Conservation (phyloP, 164 flowering plant species). For the Magnolia officinalis region DNA sequence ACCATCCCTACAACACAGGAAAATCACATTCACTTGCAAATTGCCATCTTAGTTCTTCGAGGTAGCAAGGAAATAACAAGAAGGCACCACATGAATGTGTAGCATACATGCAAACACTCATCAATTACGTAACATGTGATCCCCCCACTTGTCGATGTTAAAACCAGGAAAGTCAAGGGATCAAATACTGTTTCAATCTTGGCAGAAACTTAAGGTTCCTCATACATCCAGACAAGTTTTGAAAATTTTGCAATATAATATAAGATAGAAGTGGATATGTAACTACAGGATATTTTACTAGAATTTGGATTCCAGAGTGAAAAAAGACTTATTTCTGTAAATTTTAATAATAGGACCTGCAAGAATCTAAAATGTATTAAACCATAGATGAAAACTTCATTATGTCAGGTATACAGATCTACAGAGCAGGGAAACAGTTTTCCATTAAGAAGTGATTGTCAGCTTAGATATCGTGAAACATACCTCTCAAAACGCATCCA, state of each 20-base stretch:
- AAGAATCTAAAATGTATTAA: not conserved
- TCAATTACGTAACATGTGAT: too few relatives aligned
- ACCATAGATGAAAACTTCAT: not conserved
- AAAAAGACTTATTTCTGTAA: not conserved
- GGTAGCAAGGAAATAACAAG: too few relatives aligned
- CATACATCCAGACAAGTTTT: not conserved
- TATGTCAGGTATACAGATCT: not conserved
- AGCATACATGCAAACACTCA: not conserved
- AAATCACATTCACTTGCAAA: too few relatives aligned
- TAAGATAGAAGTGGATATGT: not conserved
- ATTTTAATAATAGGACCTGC: not conserved
- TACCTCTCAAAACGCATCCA: slow-evolving; percentile 94
- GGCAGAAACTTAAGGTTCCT: not conserved
- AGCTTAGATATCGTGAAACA: slow-evolving; percentile 4
- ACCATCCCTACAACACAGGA: too few relatives aligned
- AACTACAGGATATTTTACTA: too few relatives aligned
- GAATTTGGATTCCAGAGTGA: too few relatives aligned
- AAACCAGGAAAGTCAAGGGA: not conserved
- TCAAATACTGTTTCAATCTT: not conserved
- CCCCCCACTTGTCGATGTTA: not conserved
- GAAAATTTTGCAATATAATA: not conserved
- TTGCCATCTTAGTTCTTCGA: too few relatives aligned
- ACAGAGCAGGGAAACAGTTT: not conserved
- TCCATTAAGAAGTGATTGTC: not conserved
- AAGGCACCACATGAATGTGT: not conserved